Evolutionary conservation across 2,329 filamentous ascomycete species (phyloP).

Genomic region (Fusarium acutatum): DNA sequence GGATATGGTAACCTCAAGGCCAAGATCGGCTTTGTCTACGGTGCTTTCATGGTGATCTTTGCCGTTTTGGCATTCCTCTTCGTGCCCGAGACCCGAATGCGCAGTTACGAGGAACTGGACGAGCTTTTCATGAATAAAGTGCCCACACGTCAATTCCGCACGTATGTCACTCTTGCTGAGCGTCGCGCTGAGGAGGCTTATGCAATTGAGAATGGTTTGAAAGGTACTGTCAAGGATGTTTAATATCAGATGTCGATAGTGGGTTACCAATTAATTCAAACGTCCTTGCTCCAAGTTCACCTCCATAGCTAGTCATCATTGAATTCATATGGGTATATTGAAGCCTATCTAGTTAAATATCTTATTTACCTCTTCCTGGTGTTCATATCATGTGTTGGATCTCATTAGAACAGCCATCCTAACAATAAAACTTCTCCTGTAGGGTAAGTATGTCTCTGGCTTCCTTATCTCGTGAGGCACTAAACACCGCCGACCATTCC

Average conservation of each 20-base stretch:
- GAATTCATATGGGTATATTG: rapidly evolving
- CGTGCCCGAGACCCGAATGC: slow-evolving; percentile 57
- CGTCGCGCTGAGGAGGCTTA: slow-evolving; percentile 38
- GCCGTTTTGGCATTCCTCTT: slow-evolving; percentile 52
- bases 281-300: rapidly evolving
- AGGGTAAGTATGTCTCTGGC: background rate
- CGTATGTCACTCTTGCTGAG: slow-evolving; percentile 36
- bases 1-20: slow-evolving; percentile 49
- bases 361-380: background rate
- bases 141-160: slow-evolving; percentile 35
- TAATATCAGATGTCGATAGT: rapidly evolving
- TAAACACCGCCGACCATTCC: rapidly evolving
- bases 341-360: background rate
- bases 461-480: too few species aligned
- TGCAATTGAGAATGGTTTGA: background rate
- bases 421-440: rapidly evolving
- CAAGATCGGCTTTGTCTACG: slow-evolving; percentile 53
- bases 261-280: rapidly evolving
- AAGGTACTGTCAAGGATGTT: background rate
- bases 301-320: rapidly evolving
- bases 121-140: slow-evolving; percentile 41
- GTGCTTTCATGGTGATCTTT: slow-evolving; percentile 47
- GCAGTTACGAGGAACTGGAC: slow-evolving; percentile 43
- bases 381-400: rapidly evolving
- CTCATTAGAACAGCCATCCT: rapidly evolving